These are phyloP conservation scores for Mesembryanthemum crystallinum DNA, from an alignment of 148 eudicot genomes.

Conservation along the genomic window DNA sequence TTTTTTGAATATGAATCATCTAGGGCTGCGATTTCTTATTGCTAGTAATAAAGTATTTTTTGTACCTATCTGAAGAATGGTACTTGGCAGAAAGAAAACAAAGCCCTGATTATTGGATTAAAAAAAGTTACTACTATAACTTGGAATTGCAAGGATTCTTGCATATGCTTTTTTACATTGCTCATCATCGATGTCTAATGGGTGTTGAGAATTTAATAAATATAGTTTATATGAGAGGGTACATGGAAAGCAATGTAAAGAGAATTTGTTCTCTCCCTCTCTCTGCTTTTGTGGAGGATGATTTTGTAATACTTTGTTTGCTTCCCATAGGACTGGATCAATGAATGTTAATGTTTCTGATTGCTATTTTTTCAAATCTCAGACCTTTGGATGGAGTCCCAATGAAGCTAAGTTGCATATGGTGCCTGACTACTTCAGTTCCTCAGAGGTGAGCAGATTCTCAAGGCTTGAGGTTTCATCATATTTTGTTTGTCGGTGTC, in stretches of 20 bases:
- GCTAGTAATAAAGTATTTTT: too few species aligned
- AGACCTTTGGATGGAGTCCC: conserved; percentile 92
- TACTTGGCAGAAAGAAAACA: too few species aligned
- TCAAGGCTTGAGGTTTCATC: conserved; percentile 6
- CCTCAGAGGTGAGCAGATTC: conserved; percentile 61
- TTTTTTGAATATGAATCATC: too few species aligned
- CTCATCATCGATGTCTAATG: too few species aligned
- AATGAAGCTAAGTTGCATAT: conserved; percentile 87
- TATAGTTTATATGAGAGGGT: too few species aligned
- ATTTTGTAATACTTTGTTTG: not conserved
- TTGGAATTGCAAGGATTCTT: too few species aligned
- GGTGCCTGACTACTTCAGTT: conserved; percentile 77
- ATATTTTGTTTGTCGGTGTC: not conserved
- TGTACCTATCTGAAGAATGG: too few species aligned
- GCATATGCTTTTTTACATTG: too few species aligned
- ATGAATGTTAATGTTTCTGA: not conserved
- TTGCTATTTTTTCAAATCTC: conserved; percentile 9
- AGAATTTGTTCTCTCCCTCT: not conserved
- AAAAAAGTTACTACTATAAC: too few species aligned
- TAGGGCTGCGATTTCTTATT: too few species aligned
- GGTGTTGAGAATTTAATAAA: too few species aligned
- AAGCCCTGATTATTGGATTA: too few species aligned
- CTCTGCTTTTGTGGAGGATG: not conserved
- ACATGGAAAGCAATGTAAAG: not conserved
- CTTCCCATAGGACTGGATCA: not conserved